Base-by-base conservation (phyloP, 1,284 basidiomycete species). In the Heterobasidion occidentale region DNA sequence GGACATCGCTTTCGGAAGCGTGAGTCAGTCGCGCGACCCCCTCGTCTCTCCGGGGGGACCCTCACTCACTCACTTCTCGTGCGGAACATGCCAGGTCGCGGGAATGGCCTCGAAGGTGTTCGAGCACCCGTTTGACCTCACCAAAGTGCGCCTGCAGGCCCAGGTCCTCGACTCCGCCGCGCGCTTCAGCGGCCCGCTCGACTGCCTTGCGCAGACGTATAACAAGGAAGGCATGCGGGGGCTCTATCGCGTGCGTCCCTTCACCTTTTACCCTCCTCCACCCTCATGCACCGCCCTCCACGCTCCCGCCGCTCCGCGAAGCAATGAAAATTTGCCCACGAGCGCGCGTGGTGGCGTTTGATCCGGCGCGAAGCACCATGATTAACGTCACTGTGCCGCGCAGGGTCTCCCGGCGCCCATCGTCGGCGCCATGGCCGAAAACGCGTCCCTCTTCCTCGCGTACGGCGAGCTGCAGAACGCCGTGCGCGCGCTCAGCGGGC, bases 401-500 rank as follows among this genome's bases (percentile, higher is more conserved):
- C 53, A 94, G 92, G 93, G 93, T 54, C 75, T 96, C 1, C 90
- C 92, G 7, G 91, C 92, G 61, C 93, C 94, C 1, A 81, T 97
- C 17, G 79, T 90, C 1, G 94, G 93, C 8, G 89, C 93, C n/a
- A 93, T 94, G 78, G 83, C 83, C 36, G 92, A 97, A 72, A 96
- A 94, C 64, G 93, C 94, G 6, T 81, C 82, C 4, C 76, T 95
- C 44, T 97, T 99, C 71, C 75, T 98, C 55, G 80, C 90, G 6
- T 95, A 96, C 69, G 87, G 87, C 59, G 86, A 92, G 60, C 78
- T 94, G 47, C 92, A 97, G 71, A 80, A 80, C 61, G 67, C 81
- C 35, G 82, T 94, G 27, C 75, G 78, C 27, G 70, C 67, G 60
- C 65, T 70, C 46, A 72, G 64, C 36, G 68, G 70, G 34, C 64